Conservation (phyloP, 2,329 filamentous ascomycete species). For the Colletotrichum spinosum region DNA sequence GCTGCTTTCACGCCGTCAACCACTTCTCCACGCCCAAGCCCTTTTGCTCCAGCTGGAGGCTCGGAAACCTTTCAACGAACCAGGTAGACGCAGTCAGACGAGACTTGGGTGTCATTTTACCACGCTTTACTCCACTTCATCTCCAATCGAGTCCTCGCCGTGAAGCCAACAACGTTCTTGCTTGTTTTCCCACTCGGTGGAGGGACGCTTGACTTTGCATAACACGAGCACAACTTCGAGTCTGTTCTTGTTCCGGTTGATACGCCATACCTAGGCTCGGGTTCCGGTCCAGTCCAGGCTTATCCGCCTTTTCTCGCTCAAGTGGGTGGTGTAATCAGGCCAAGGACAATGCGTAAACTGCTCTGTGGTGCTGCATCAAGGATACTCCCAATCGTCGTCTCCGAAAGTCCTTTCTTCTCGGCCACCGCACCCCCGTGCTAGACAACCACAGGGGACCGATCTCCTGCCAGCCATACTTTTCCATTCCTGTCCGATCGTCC, state of each 20-base stretch:
- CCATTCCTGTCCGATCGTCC: constrained; percentile 21
- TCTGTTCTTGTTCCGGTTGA: neutral
- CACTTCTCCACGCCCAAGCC: no score
- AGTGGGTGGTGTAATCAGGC: no score
- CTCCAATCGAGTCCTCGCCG: constrained; percentile 9
- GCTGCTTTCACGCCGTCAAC: no score
- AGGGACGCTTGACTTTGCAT: constrained; percentile 20
- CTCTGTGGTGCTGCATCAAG: constrained; percentile 3
- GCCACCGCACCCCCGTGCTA: neutral
- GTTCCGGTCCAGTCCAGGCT: neutral
- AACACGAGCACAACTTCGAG: neutral
- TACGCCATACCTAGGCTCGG: no score
- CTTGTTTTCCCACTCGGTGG: constrained; percentile 21
- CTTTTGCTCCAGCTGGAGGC: no score
- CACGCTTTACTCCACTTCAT: constrained; percentile 10
- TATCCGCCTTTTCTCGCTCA: neutral
- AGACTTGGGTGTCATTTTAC: no score
- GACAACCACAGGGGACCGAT: constrained; percentile 16
- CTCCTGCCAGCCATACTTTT: constrained; percentile 4
- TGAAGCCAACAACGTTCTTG: constrained; percentile 14
- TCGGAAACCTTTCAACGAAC: no score
- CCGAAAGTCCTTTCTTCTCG: neutral
- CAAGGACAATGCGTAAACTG: constrained; percentile 2
- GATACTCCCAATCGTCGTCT: neutral
- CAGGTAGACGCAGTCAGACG: no score